Percentiles rank a stretch among this genome's conserved stretches.
These are phyloP conservation scores for Smallanthus sonchifolius DNA, from an alignment of 129 eudicot genomes.

Conservation along the genomic window DNA sequence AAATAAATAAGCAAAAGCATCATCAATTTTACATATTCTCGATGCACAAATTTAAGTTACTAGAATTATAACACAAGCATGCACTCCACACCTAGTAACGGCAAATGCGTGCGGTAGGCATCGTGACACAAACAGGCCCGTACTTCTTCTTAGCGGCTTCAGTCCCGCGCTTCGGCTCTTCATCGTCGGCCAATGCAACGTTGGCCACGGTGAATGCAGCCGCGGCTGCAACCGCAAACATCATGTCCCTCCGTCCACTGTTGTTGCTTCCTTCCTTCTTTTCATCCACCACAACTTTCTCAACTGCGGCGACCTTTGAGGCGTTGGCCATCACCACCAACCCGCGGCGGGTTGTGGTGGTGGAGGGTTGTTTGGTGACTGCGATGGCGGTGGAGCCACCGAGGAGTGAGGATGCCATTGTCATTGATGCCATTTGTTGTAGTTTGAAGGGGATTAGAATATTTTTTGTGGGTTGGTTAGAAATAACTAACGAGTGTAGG, in stretches of 20 bases:
- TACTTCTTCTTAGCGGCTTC: slow-evolving; percentile 89
- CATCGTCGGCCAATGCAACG: slow-evolving; percentile 61
- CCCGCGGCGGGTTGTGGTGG: slow-evolving; percentile 43
- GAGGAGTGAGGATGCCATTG: slow-evolving; percentile 68
- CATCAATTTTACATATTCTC: slow-evolving; percentile 23
- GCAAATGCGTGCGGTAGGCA: slow-evolving; percentile 76
- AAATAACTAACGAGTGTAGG: background rate
- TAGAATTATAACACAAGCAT: background rate
- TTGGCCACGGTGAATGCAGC: slow-evolving; percentile 54
- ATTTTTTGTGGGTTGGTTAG: background rate
- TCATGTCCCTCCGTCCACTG: slow-evolving; percentile 62
- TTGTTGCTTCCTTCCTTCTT: slow-evolving; percentile 24
- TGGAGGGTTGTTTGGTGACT: slow-evolving; percentile 36
- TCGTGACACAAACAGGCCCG: slow-evolving; percentile 62
- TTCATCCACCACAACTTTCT: slow-evolving; percentile 23
- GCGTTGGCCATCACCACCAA: slow-evolving; percentile 45
- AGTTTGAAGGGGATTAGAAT: background rate
- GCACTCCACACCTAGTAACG: slow-evolving; percentile 11
- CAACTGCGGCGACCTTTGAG: slow-evolving; percentile 25
- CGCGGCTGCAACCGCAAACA: slow-evolving; percentile 66
- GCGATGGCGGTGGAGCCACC: slow-evolving; percentile 44
- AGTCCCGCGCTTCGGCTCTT: slow-evolving; percentile 70
- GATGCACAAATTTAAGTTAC: slow-evolving; percentile 22
- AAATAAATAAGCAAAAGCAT: slow-evolving; percentile 22
- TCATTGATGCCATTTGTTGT: slow-evolving; percentile 36